Percentiles rank a stretch among this genome's conserved stretches.
Evolutionary conservation across 164 flowering plant species (phyloP).

Genomic region (Stephania japonica): DNA sequence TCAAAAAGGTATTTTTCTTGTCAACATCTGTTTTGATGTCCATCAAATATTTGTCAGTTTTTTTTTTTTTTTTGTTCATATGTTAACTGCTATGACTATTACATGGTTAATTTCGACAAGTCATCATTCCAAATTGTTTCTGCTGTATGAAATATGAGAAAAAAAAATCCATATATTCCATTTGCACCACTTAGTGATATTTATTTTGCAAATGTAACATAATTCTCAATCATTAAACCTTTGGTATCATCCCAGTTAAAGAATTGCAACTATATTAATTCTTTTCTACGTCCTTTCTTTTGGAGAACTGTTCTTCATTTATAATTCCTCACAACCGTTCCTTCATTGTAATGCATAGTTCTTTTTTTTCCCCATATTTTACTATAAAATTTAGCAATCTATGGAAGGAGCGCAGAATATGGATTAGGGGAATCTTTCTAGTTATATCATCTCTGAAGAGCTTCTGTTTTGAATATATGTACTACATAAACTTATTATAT

Average conservation of each 20-base stretch:
- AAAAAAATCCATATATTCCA: too few relatives aligned
- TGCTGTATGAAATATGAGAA: neutral
- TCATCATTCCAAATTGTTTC: too few relatives aligned
- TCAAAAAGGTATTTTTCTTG: slow-evolving; percentile 24
- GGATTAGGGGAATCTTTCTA: neutral
- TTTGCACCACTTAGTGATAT: too few relatives aligned
- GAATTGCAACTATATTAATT: neutral
- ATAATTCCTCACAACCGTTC: neutral
- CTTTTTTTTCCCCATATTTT: too few relatives aligned
- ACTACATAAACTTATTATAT: neutral
- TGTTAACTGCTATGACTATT: neutral
- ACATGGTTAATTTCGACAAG: neutral
- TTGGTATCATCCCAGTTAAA: too few relatives aligned
- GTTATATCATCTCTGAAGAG: neutral
- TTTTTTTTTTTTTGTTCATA: neutral
- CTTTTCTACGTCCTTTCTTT: neutral
- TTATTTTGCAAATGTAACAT: too few relatives aligned
- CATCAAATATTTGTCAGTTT: neutral
- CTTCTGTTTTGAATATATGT: neutral
- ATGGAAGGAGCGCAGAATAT: neutral
- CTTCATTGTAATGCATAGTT: neutral
- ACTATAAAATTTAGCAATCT: neutral
- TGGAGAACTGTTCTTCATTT: too few relatives aligned
- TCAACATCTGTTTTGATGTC: neutral
- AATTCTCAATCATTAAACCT: too few relatives aligned